Conservation (phyloP, 108 stramenopile genomes). For the Nannochloropsis gaditana region DNA sequence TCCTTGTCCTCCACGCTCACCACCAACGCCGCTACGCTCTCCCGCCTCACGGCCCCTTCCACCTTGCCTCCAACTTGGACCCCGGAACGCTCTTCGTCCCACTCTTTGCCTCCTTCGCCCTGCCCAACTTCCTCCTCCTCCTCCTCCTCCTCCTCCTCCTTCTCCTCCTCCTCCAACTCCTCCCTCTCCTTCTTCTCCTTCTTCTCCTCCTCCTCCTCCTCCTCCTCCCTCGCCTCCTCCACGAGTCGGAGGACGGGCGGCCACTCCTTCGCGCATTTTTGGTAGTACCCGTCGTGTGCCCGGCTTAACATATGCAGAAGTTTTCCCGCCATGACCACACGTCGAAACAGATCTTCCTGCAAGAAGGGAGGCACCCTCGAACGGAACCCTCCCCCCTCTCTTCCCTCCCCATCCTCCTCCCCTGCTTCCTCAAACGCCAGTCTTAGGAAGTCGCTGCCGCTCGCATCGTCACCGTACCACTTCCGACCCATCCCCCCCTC, state of each 20-base stretch:
- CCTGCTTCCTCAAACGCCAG: neutral
- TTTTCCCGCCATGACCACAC: neutral
- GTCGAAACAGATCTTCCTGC: neutral
- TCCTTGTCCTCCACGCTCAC: neutral
- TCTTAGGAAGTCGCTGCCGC: neutral
- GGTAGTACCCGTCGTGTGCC: neutral
- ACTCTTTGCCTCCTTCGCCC: neutral
- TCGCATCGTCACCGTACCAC: neutral
- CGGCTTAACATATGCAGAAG: neutral
- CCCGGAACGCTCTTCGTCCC: too few relatives aligned
- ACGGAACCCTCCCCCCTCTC: neutral
- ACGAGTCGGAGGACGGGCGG: neutral
- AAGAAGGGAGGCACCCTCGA: neutral
- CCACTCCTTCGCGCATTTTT: neutral
- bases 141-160: conserved; percentile 9
- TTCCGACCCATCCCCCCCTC: neutral
- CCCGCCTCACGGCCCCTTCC: neutral
- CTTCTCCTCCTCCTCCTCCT: neutral
- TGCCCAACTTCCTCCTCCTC: neutral
- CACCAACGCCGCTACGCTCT: neutral
- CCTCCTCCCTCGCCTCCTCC: neutral
- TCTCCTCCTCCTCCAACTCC: neutral
- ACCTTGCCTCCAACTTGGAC: neutral
- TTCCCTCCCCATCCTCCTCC: neutral
- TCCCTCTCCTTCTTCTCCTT: neutral